Base-by-base conservation (phyloP, 345 rosid species). In the Cardamine chenopodiifolia region DNA sequence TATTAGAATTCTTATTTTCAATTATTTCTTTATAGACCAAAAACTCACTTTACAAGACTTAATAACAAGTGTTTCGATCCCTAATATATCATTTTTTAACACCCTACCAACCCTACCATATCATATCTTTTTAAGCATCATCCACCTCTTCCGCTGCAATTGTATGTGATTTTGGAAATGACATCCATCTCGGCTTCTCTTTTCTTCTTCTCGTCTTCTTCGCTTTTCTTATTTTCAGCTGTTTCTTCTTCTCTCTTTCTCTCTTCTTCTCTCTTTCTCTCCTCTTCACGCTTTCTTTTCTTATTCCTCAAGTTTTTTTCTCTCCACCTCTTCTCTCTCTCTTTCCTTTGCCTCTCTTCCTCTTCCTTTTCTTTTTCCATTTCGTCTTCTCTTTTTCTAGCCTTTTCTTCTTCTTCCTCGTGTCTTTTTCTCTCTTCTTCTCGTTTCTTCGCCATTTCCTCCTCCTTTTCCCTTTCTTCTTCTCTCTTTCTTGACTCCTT, bases 171-270 rank as follows among this genome's bases (percentile, higher is more conserved):
- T 29, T 55, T 58, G 72, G 66, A n/a, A 60, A 47, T 4, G 53
- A 74, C 20, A 54, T 73, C 14, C 49, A 47, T 56, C 62, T 26
- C 34, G 15, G 68, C 34, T 59, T 68, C 11, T 58, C 73, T 22
- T 73, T 39, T 70, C 74, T 23, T 50, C 37, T 68, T 68, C 70
- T 31, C 48, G 59, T 40, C 39, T 34, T 62, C 50, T 77, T 19
- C 76, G 64, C 66, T 65, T 60, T 8, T 74, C 62, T 57, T 61
- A 75, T 42, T 69, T 66, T 40, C 49, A 25, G 42, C 26, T 1
- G 39, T 76, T 39, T 20, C 56, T 70, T 53, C 73, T 57, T 74
- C 74, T 20, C 62, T 52, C 31, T 63, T 28, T 19, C 63, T 74
- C 35, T 45, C 60, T 1, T 72, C 42, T 17, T 23, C 45, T 28